Evolutionary conservation across 441 rosid species (phyloP).

Genomic region (Arabidopsis hybrid): DNA sequence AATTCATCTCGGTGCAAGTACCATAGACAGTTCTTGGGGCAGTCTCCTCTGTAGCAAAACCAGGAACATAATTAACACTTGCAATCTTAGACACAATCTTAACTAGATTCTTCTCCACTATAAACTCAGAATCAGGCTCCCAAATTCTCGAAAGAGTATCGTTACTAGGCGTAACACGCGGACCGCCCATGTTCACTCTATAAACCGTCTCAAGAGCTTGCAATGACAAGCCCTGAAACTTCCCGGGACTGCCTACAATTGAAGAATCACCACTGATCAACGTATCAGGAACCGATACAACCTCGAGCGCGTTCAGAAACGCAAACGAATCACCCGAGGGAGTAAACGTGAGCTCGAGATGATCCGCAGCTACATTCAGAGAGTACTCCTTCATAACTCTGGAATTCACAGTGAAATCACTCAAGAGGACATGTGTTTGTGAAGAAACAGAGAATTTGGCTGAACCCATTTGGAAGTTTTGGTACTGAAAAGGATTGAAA

Average conservation of each 20-base stretch:
- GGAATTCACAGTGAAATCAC: slow-evolving; percentile 49
- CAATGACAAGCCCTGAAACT: slow-evolving; percentile 47
- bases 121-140: slow-evolving; percentile 66
- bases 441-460: slow-evolving; percentile 73
- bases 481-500: slow-evolving; percentile 70
- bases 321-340: slow-evolving; percentile 72
- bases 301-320: slow-evolving; percentile 77
- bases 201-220: slow-evolving; percentile 72
- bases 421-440: slow-evolving; percentile 59
- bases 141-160: slow-evolving; percentile 86
- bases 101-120: slow-evolving; percentile 51
- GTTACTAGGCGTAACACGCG: slow-evolving; percentile 49
- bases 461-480: slow-evolving; percentile 55
- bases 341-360: slow-evolving; percentile 61
- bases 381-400: slow-evolving; percentile 69
- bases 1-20: slow-evolving; percentile 66
- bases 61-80: slow-evolving; percentile 55
- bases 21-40: slow-evolving; percentile 85
- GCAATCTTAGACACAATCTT: slow-evolving; percentile 44
- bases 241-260: slow-evolving; percentile 34
- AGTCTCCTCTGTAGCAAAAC: slow-evolving; percentile 57
- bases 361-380: slow-evolving; percentile 52
- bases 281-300: slow-evolving; percentile 71
- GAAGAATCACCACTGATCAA: slow-evolving; percentile 53
- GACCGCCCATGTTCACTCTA: slow-evolving; percentile 91